These are phyloP conservation scores for Salisapilia sapeloensis DNA, from an alignment of 352 stramenopile species.

Conservation along the genomic window DNA sequence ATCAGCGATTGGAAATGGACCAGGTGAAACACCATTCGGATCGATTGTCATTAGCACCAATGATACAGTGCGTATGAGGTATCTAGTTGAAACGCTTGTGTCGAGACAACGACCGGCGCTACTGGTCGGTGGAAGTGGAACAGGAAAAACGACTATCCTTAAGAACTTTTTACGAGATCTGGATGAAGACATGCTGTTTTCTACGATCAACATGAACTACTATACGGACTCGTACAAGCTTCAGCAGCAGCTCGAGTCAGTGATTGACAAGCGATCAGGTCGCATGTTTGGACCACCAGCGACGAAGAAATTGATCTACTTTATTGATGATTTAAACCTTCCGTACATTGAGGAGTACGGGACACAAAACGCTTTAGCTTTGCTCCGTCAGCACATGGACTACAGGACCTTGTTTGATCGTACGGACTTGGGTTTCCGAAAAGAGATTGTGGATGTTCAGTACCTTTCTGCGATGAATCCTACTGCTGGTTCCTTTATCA, in stretches of 20 bases:
- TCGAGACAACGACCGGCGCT: constrained; percentile 88
- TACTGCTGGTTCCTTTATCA: constrained; percentile 93
- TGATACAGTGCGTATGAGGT: constrained; percentile 91
- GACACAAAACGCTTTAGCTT: constrained; percentile 90
- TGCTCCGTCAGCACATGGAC: constrained; percentile 93
- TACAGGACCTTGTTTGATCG: constrained; percentile 93
- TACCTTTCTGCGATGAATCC: constrained; percentile 95
- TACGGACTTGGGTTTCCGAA: constrained; percentile 90
- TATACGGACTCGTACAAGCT: constrained; percentile 91
- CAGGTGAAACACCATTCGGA: constrained; percentile 91
- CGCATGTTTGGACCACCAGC: constrained; percentile 91
- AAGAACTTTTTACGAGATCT: constrained; percentile 88
- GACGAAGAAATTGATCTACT: constrained; percentile 93
- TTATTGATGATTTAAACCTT: constrained; percentile 95
- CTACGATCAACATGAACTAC: constrained; percentile 97
- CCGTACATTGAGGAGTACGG: constrained; percentile 95
- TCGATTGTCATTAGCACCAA: constrained; percentile 93
- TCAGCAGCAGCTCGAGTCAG: constrained; percentile 90
- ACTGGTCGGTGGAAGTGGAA: constrained; percentile 91
- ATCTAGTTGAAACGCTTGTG: constrained; percentile 89
- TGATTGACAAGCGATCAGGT: constrained; percentile 93
- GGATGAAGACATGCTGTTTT: constrained; percentile 90
- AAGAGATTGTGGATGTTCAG: constrained; percentile 93
- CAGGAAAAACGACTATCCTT: constrained; percentile 95
- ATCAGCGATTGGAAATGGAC: constrained; percentile 83